These are phyloP conservation scores for Rhodotorula mucilaginosa DNA, from an alignment of 1,284 basidiomycete species.

Conservation along the genomic window DNA sequence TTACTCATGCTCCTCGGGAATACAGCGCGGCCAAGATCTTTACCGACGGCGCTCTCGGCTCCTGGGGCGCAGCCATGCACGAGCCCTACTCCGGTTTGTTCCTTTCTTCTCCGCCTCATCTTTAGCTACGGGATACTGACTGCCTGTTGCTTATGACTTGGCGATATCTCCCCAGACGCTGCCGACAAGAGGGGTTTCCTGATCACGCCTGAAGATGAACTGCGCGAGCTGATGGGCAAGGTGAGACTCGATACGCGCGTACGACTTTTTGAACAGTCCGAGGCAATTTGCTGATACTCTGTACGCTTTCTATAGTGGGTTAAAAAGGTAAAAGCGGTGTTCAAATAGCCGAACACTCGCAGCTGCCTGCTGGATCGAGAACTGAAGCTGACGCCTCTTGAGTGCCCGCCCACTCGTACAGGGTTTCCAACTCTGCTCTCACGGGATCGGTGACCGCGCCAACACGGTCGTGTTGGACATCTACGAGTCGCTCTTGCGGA, in stretches of 20 bases:
- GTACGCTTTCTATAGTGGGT: slow-evolving; percentile 6
- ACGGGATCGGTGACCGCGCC: slow-evolving; percentile 87
- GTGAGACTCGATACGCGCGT: slow-evolving; percentile 2
- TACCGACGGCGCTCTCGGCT: slow-evolving; percentile 80
- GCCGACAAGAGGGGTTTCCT: slow-evolving; percentile 68
- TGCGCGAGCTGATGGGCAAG: slow-evolving; percentile 59
- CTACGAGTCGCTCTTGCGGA: slow-evolving; percentile 65
- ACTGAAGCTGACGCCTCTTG: too few relatives aligned
- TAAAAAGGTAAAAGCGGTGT: slow-evolving; percentile 10
- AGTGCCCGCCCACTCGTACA: slow-evolving; percentile 3
- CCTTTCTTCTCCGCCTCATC: too few relatives aligned
- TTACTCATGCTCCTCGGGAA: slow-evolving; percentile 12
- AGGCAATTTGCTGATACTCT: too few relatives aligned
- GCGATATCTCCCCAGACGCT: slow-evolving; percentile 46
- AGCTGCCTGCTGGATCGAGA: neutral
- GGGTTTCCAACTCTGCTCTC: slow-evolving; percentile 61
- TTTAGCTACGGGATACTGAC: too few relatives aligned
- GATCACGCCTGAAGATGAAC: slow-evolving; percentile 57
- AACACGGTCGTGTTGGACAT: slow-evolving; percentile 77
- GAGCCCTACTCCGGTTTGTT: slow-evolving; percentile 65
- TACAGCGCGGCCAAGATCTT: slow-evolving; percentile 67
- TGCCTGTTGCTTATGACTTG: too few relatives aligned
- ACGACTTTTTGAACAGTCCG: too few relatives aligned
- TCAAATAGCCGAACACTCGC: too few relatives aligned
- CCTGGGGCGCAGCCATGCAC: slow-evolving; percentile 83